Evolutionary conservation across 2,329 filamentous ascomycete species (phyloP).

Genomic region (Penicillium frequentans): DNA sequence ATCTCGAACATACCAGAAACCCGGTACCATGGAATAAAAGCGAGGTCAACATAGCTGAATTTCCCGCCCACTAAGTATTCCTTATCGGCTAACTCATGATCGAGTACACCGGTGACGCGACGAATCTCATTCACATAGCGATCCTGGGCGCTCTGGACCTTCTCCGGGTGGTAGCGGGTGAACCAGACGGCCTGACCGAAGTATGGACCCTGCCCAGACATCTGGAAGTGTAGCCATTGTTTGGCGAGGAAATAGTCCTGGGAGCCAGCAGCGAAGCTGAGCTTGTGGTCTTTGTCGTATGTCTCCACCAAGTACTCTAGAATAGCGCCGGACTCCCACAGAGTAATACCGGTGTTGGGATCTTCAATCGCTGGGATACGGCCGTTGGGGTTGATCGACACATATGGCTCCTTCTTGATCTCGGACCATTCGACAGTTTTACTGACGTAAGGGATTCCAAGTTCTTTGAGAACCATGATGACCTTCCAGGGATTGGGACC

Average conservation of each 20-base stretch:
- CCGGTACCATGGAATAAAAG: slow-evolving; percentile 41
- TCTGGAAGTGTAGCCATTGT: slow-evolving; percentile 51
- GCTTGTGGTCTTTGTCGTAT: slow-evolving; percentile 43
- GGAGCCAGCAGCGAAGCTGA: slow-evolving; percentile 36
- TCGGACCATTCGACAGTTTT: slow-evolving; percentile 23
- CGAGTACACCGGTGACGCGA: slow-evolving; percentile 47
- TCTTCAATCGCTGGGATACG: slow-evolving; percentile 37
- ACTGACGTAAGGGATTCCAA: slow-evolving; percentile 30
- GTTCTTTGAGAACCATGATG: slow-evolving; percentile 33
- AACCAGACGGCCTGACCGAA: slow-evolving; percentile 52
- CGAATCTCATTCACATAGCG: slow-evolving; percentile 49
- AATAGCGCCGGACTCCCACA: slow-evolving; percentile 50
- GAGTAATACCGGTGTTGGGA: slow-evolving; percentile 38
- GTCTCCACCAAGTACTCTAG: slow-evolving; percentile 46
- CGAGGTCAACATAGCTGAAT: slow-evolving; percentile 44
- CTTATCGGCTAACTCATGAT: slow-evolving; percentile 38
- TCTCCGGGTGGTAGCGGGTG: slow-evolving; percentile 42
- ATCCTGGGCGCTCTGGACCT: slow-evolving; percentile 43
- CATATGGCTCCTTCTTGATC: slow-evolving; percentile 31
- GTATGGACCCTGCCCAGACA: slow-evolving; percentile 51
- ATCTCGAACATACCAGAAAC: slow-evolving; percentile 8
- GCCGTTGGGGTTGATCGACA: slow-evolving; percentile 35
- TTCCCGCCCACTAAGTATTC: slow-evolving; percentile 47
- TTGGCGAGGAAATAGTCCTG: slow-evolving; percentile 40
- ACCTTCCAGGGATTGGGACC: slow-evolving; percentile 37